Evolutionary conservation across 1,284 basidiomycete genomes (phyloP).

Genomic region (Meira miltonrushii): DNA sequence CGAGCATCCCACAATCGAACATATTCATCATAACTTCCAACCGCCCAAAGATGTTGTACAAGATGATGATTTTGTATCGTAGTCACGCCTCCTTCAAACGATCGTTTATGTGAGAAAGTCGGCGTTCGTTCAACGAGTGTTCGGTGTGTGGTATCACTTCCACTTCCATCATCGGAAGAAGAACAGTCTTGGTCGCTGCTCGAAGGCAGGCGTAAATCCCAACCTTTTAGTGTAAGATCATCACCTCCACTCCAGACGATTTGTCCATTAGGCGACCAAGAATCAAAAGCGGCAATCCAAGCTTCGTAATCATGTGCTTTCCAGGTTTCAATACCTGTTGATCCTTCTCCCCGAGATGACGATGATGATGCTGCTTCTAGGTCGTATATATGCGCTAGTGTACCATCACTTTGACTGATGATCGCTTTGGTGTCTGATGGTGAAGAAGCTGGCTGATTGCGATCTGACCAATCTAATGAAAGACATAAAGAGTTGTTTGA

Average conservation of each 20-base stretch:
- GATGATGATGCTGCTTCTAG: background rate
- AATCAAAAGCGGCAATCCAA: constrained; percentile 87
- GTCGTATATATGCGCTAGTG: constrained; percentile 37
- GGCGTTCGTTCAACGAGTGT: constrained; percentile 55
- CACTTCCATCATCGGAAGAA: no score
- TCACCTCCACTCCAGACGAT: constrained; percentile 88
- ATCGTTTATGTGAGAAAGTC: constrained; percentile 64
- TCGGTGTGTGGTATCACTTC: no score
- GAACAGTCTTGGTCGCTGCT: background rate
- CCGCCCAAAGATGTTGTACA: constrained; percentile 74
- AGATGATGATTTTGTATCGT: constrained; percentile 79
- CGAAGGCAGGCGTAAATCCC: constrained; percentile 63
- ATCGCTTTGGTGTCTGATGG: constrained; percentile 24
- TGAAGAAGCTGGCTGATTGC: constrained; percentile 6
- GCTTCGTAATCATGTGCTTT: constrained; percentile 87
- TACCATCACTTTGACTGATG: constrained; percentile 49
- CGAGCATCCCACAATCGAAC: constrained; percentile 81
- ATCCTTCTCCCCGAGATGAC: no score
- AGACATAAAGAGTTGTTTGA: constrained; percentile 35
- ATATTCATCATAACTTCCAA: constrained; percentile 83
- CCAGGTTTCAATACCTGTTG: constrained; percentile 59
- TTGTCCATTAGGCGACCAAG: constrained; percentile 58
- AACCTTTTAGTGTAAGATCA: constrained; percentile 80
- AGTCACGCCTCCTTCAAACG: constrained; percentile 88
- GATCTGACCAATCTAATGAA: constrained; percentile 48